phyloP scores from a whole-genome alignment of 1,284 basidiomycete genomes.

The Coriolopsis trogii region DNA sequence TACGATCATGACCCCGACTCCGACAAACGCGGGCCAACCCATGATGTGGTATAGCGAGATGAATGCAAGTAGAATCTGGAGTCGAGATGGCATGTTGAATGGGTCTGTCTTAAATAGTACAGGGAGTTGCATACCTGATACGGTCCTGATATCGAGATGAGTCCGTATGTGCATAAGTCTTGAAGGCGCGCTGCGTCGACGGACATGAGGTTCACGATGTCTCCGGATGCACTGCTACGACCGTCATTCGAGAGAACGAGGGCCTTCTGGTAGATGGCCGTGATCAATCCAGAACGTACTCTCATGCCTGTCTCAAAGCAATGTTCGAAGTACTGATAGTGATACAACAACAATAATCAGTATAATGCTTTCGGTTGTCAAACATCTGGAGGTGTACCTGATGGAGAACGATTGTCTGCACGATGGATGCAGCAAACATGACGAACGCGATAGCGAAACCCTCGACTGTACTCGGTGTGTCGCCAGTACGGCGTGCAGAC shows the following conservation, averaged over 20 bases:
- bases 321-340: slow-evolving; percentile 76
- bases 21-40: slow-evolving; percentile 92
- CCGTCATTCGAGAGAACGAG: slow-evolving; percentile 87
- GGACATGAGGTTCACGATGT: slow-evolving; percentile 94
- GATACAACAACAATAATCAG: neutral
- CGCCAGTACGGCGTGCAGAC: slow-evolving; percentile 40
- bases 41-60: slow-evolving; percentile 87
- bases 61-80: slow-evolving; percentile 85
- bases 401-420: slow-evolving; percentile 85
- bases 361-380: neutral
- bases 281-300: slow-evolving; percentile 85
- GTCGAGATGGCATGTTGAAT: neutral
- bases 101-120: too few species aligned
- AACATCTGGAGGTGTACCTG: slow-evolving; percentile 54
- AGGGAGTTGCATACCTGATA: slow-evolving; percentile 51
- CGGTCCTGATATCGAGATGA: slow-evolving; percentile 72
- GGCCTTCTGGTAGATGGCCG: slow-evolving; percentile 86
- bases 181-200: slow-evolving; percentile 87
- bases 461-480: slow-evolving; percentile 43
- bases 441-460: slow-evolving; percentile 78
- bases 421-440: slow-evolving; percentile 81
- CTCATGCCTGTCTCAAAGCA: slow-evolving; percentile 91
- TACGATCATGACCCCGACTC: slow-evolving; percentile 89
- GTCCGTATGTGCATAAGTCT: slow-evolving; percentile 83
- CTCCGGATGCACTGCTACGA: slow-evolving; percentile 79